Base-by-base conservation (phyloP, 2,329 filamentous ascomycete genomes). In the Pseudovirgaria hyperparasitica region DNA sequence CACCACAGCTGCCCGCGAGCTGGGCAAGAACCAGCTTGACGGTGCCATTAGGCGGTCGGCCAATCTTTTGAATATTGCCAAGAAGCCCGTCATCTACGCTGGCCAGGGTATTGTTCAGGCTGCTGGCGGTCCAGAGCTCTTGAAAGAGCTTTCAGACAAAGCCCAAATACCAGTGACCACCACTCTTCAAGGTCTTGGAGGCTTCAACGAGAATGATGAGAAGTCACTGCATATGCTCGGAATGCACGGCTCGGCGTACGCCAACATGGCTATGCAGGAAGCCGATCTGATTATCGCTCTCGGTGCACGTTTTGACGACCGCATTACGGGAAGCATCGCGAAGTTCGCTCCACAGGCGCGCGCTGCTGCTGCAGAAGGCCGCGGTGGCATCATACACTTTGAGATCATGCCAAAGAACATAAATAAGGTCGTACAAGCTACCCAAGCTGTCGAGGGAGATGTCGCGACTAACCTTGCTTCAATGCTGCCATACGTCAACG, bases 351-450 rank as follows among this genome's bases (percentile, higher is more conserved):
- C 90, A 4, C 72, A 72, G 27, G 90, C 90, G 23, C 90, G 81
- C 60, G 72, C 74, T 9, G 90, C 90, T 1, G 87, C 84, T 4
- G 65, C 70, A 8, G 82, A 93, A 60, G 76, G 76, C 28, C 80
- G 85, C 36, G 90, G 90, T 44, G 90, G 90, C 47, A 96, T 98
- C 45, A 72, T 96, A 10, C 87, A 98, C 58, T 96, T 96, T 47
- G 87, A 96, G 54, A 87, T 98, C 46, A 80, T 96, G 78, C 87
- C 90, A 44, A 98, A 98, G 76, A 96, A 98, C 65, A 96, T 96
- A 63, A 96, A 96, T 74, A 98, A 96, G 70, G 86, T 96, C 22
- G 80, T 98, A 9, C 84, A 96, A 60, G 86, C 87, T 6, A 94
- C 82, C 22, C 85, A 94, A 60, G 87, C 90, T 23, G 77, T 96